Percentiles rank a stretch among this genome's conserved stretches.
Conservation (phyloP, 129 eudicot genomes). For the Artemisia annua region DNA sequence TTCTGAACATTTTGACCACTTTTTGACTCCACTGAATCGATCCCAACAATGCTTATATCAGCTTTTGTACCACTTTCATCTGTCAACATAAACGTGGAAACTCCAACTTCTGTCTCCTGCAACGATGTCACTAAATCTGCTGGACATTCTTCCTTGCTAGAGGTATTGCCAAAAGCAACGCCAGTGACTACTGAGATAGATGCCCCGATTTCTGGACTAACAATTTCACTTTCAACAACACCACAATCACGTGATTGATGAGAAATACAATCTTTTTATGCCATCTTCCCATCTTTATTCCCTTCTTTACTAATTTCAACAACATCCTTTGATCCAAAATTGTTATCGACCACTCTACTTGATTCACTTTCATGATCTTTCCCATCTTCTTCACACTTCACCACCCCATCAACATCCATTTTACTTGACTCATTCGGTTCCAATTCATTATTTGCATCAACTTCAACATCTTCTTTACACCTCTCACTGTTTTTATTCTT, state of each 20-base stretch:
- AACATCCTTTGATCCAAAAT: no score
- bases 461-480: no score
- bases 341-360: no score
- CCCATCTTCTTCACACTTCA: no score
- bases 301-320: no score
- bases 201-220: constrained; percentile 44
- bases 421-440: no score
- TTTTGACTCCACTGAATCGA: constrained; percentile 39
- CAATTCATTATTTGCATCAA: no score
- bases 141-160: constrained; percentile 29
- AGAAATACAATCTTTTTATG: constrained; percentile 36
- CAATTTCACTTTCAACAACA: constrained; percentile 32
- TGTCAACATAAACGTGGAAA: constrained; percentile 25
- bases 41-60: constrained; percentile 32
- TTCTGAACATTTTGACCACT: constrained; percentile 33
- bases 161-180: constrained; percentile 31
- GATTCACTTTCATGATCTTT: no score
- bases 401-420: no score
- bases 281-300: no score
- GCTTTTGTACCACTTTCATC: constrained; percentile 37
- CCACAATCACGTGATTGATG: constrained; percentile 30
- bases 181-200: constrained; percentile 22
- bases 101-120: constrained; percentile 26
- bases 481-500: no score
- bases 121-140: constrained; percentile 25